phyloP scores from a whole-genome alignment of 441 rosid species.

The Sinapis alba region DNA sequence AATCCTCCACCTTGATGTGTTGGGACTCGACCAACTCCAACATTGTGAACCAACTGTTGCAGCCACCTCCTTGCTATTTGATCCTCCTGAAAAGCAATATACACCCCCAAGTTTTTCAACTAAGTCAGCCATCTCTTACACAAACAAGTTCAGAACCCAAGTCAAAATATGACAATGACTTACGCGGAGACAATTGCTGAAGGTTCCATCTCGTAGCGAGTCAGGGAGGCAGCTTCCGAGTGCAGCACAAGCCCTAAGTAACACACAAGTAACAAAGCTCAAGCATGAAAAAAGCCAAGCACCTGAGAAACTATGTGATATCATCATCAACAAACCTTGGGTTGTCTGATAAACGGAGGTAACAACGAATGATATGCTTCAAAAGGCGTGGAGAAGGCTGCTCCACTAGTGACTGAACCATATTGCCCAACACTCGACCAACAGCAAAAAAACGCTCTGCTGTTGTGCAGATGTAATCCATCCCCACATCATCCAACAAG shows the following conservation, averaged over 20 bases:
- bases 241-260: conserved; percentile 87
- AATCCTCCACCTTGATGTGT: conserved; percentile 80
- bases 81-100: conserved; percentile 61
- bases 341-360: conserved; percentile 90
- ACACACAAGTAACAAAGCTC: conserved; percentile 15
- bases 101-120: neutral
- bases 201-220: conserved; percentile 86
- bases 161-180: conserved; percentile 6
- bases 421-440: conserved; percentile 89
- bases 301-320: neutral
- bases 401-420: conserved; percentile 96
- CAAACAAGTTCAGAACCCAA: neutral
- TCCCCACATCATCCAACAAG: conserved; percentile 92
- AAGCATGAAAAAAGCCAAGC: conserved; percentile 19
- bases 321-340: conserved; percentile 57
- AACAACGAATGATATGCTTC: conserved; percentile 94
- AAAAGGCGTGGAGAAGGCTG: conserved; percentile 88
- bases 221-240: conserved; percentile 91
- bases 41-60: conserved; percentile 92
- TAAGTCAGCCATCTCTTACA: neutral
- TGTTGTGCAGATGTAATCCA: conserved; percentile 95
- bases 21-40: conserved; percentile 73
- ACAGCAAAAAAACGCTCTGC: conserved; percentile 98
- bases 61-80: conserved; percentile 97
- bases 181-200: conserved; percentile 82